Base-by-base conservation (phyloP, 2,329 filamentous ascomycete genomes). In the Raffaelea ambrosiae region DNA sequence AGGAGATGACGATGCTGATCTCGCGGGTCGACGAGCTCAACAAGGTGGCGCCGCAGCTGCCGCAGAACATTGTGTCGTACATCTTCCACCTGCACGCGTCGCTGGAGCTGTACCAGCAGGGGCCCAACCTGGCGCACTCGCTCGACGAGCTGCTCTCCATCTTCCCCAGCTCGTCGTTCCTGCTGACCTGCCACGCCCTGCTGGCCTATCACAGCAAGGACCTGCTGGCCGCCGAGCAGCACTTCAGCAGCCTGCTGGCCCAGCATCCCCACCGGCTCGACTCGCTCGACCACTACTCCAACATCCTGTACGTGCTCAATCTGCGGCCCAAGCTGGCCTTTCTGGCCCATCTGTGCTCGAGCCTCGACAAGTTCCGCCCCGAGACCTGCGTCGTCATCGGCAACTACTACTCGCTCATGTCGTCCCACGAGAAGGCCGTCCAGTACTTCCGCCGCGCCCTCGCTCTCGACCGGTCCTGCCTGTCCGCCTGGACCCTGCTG, bases 401-500 rank as follows among this genome's bases (percentile, higher is more conserved):
- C 4, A 98, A 98, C 63, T 97, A 97, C 69, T 98, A 96, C 67
- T 94, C 88, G 0, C 70, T 96, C 1, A 82, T 95, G 52, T 95
- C 90, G 0, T 84, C 94, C 63, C 93, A 98, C 63, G 93, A 98
- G 63, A 98, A 98, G 62, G 91, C 93, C 0, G 90, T 98, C 46
- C 89, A 96, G 68, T 97, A 97, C 66, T 98, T 98, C 70, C 85
- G 93, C 3, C 84, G 93, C 20, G 93, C 93, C 0, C 69, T 98
- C 19, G 94, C 88, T 0, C 73, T 98, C 0, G 93, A 98, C 61
- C 83, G 91, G 10, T 84, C 83, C 22, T 98, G 93, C 62, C 76
- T 96, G 16, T 94, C 89, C 0, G 93, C 93, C 2, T 98, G 93
- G 93, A 98, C 93, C 0, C 73, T 98, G 1, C 97, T 98, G 91